Evolutionary conservation across 768 basidiomycete genomes (phyloP), one percentile per base, ranked within the genome.

Genomic region (Rhodotorula babjevae): DNA sequence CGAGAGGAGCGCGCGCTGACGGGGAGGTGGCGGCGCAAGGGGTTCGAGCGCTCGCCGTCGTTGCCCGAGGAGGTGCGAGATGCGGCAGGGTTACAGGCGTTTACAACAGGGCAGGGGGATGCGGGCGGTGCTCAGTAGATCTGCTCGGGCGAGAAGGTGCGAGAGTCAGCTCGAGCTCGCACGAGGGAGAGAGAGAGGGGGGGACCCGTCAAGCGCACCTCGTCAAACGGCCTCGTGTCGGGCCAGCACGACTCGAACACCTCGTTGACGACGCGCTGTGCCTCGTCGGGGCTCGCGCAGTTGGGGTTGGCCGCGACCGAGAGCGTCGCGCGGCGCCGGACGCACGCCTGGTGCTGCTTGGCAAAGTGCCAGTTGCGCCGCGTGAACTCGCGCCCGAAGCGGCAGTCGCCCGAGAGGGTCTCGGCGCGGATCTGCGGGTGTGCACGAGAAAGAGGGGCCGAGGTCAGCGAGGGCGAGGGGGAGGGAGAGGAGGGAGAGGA

Each of bases 231-330:
- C 73, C 95, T 83, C 12, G 94, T 97, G 80, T 98, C 96, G 50
- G 86, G 88, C 82, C 91, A 93, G 81, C 95, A 99, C 76, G 91
- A 93, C 78, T 93, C 93, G 90, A 91, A 99, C 47, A 95, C 95
- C 80, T 96, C 91, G 76, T 97, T 96, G 59, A 98, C 94, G 1
- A 88, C 93, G 68, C 86, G 85, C 80, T 93, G 92, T 21, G 94
- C 95, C 36, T 89, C 83, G 11, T 85, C 90, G 52, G 84, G 81
- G 78, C 89, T 86, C 2, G 88, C 88, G 79, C 94, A 97, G 31
- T 85, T 84, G 21, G 92, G 88, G 80, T 97, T 94, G 27, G 86
- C 86, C 52, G 84, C 82, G 4, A 99, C 91, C 7, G 93, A 95
- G 49, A 88, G 80, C 19, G 91, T 84, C 15, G 95, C 92, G 73